These are phyloP conservation scores for Aspergillus steynii DNA, from an alignment of 495 filamentous ascomycete genomes.

Conservation along the genomic window DNA sequence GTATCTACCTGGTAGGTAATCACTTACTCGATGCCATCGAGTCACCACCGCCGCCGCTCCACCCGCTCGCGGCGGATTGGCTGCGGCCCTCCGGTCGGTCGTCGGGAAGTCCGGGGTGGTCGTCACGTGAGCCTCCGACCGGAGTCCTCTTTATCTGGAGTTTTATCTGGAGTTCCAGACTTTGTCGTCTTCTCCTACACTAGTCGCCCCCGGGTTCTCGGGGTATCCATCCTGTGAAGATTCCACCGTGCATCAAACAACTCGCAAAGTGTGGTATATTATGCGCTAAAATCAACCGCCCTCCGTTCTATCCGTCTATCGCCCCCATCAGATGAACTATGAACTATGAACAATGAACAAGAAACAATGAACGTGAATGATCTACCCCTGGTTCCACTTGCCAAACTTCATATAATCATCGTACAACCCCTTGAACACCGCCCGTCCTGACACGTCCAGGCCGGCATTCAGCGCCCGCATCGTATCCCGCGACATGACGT, in stretches of 20 bases:
- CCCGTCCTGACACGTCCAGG: constrained; percentile 66
- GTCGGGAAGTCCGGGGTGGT: too few species aligned
- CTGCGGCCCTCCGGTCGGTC: too few species aligned
- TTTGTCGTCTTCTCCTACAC: too few species aligned
- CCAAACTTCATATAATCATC: constrained; percentile 68
- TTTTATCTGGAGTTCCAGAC: too few species aligned
- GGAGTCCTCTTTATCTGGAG: not conserved
- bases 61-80: too few species aligned
- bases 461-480: constrained; percentile 67
- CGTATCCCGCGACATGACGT: constrained; percentile 64
- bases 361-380: not conserved
- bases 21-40: constrained; percentile 47
- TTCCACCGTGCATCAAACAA: not conserved
- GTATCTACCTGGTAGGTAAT: constrained; percentile 17
- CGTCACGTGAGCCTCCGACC: constrained; percentile 23
- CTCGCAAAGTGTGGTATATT: not conserved
- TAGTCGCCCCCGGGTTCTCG: too few species aligned
- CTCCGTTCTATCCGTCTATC: too few species aligned
- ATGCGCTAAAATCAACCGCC: not conserved
- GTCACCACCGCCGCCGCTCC: constrained; percentile 25
- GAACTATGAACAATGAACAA: constrained; percentile 1
- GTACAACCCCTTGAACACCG: constrained; percentile 71
- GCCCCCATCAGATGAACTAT: too few species aligned
- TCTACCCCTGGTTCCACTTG: constrained; percentile 62
- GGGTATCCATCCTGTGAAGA: too few species aligned